phyloP scores from a whole-genome alignment of 495 filamentous ascomycete species.

The Parathielavia hyrcaniae region DNA sequence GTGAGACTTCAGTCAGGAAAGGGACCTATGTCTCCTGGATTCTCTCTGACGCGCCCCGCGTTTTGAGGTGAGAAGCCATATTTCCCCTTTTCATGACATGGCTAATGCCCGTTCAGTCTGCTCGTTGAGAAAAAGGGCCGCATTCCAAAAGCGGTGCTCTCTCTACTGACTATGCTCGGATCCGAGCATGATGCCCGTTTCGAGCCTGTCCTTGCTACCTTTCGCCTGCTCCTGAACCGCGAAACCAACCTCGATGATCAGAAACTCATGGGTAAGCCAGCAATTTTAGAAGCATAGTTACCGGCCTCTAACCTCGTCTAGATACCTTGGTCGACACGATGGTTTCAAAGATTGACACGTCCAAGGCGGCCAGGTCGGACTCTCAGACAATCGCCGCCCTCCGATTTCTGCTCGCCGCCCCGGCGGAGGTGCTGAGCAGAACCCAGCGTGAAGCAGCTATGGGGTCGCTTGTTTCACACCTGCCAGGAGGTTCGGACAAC shows the following conservation, averaged over 20 bases:
- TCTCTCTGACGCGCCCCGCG: slow-evolving; percentile 16
- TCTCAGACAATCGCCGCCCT: slow-evolving; percentile 19
- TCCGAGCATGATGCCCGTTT: slow-evolving; percentile 2
- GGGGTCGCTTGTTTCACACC: slow-evolving; percentile 21
- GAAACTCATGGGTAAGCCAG: slow-evolving; percentile 19
- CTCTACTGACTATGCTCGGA: slow-evolving; percentile 1
- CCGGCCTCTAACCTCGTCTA: not conserved
- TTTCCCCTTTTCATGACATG: not conserved
- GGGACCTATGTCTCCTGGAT: slow-evolving; percentile 26
- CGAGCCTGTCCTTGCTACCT: slow-evolving; percentile 1
- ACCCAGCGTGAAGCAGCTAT: slow-evolving; percentile 25
- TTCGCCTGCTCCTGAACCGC: slow-evolving; percentile 18
- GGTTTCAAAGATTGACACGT: slow-evolving; percentile 18
- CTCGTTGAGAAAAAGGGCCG: slow-evolving; percentile 14
- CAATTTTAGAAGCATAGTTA: not conserved
- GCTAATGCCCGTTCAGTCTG: slow-evolving; percentile 17
- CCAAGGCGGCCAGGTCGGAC: slow-evolving; percentile 14
- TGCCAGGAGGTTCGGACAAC: slow-evolving; percentile 13
- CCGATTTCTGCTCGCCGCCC: slow-evolving; percentile 22
- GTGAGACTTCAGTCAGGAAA: slow-evolving; percentile 19
- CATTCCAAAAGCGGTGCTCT: slow-evolving; percentile 17
- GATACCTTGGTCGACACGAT: slow-evolving; percentile 18
- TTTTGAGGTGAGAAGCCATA: slow-evolving; percentile 17
- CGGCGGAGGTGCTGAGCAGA: slow-evolving; percentile 19
- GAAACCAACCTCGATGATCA: slow-evolving; percentile 23